These are phyloP conservation scores for Arthrobotrys conoides DNA, from an alignment of 2,329 filamentous ascomycete genomes.

Conservation along the genomic window DNA sequence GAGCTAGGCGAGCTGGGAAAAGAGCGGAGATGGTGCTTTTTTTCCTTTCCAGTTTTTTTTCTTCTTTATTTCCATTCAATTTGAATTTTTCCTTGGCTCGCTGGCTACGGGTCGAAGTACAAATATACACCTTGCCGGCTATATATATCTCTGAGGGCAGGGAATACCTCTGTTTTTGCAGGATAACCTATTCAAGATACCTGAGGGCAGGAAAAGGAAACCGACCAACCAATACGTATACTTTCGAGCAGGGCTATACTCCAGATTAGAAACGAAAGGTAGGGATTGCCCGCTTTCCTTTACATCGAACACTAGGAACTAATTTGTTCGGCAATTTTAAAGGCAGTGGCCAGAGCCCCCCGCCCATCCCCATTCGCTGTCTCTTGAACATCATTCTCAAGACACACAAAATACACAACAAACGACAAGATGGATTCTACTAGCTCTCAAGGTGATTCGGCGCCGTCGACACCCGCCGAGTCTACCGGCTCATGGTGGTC, in stretches of 20 bases:
- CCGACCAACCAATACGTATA: conserved; percentile 24
- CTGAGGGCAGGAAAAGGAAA: conserved; percentile 8
- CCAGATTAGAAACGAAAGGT: conserved; percentile 30
- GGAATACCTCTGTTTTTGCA: conserved; percentile 42
- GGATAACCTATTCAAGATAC: conserved; percentile 44
- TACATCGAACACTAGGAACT: conserved; percentile 13
- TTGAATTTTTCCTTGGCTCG: conserved; percentile 21
- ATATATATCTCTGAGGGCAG: conserved; percentile 49
- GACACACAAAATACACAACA: conserved; percentile 15
- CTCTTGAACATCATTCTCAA: conserved; percentile 14
- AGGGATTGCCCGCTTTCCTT: conserved; percentile 19
- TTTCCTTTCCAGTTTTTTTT: conserved; percentile 1
- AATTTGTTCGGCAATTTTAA: conserved; percentile 16
- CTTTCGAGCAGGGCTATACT: conserved; percentile 12
- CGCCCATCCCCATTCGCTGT: background rate
- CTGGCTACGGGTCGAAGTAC: conserved; percentile 11
- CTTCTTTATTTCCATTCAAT: conserved; percentile 10
- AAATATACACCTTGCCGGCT: conserved; percentile 34
- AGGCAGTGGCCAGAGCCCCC: conserved; percentile 2
- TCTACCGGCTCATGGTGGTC: conserved; percentile 50
- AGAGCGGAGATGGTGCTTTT: conserved; percentile 29
- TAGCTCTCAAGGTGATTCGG: conserved; percentile 25
- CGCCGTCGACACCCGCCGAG: conserved; percentile 37
- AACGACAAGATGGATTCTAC: conserved; percentile 34
- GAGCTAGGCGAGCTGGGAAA: conserved; percentile 42